These are phyloP conservation scores for Solanum okadae DNA, from an alignment of 257 asterid species.

Conservation along the genomic window DNA sequence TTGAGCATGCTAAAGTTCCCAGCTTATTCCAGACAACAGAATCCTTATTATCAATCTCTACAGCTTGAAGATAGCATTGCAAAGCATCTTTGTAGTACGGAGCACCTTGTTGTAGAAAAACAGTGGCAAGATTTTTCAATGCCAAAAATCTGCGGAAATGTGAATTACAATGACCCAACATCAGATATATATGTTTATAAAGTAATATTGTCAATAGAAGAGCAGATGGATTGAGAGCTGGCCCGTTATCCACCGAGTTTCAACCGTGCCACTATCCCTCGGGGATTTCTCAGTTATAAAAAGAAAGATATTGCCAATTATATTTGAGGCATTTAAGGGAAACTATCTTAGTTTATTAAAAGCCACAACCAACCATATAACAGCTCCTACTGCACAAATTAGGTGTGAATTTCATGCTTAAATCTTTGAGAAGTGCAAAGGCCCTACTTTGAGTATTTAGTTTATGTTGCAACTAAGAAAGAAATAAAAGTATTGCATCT, in stretches of 20 bases:
- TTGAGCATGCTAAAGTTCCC: conserved; percentile 92
- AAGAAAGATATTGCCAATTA: neutral
- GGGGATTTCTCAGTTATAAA: neutral
- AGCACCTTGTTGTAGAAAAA: conserved; percentile 73
- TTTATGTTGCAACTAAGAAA: neutral
- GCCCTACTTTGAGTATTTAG: neutral
- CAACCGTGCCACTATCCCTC: neutral
- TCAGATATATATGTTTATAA: neutral
- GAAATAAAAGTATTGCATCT: neutral
- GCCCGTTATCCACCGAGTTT: neutral
- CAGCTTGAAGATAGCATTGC: conserved; percentile 94
- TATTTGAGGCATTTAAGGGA: neutral
- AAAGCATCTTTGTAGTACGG: conserved; percentile 66
- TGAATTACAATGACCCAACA: neutral
- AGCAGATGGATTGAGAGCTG: neutral
- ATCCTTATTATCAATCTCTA: conserved; percentile 86
- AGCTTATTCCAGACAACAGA: conserved; percentile 93
- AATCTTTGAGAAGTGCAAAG: neutral
- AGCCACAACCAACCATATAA: neutral
- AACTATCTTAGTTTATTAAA: neutral
- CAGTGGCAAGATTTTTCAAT: conserved; percentile 85
- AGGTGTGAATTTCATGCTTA: neutral
- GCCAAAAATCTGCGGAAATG: conserved; percentile 75
- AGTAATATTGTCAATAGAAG: neutral
- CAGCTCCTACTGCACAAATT: neutral